Conservation (phyloP, 139 green algal genomes). For the Limnomonas spitsbergensis region DNA sequence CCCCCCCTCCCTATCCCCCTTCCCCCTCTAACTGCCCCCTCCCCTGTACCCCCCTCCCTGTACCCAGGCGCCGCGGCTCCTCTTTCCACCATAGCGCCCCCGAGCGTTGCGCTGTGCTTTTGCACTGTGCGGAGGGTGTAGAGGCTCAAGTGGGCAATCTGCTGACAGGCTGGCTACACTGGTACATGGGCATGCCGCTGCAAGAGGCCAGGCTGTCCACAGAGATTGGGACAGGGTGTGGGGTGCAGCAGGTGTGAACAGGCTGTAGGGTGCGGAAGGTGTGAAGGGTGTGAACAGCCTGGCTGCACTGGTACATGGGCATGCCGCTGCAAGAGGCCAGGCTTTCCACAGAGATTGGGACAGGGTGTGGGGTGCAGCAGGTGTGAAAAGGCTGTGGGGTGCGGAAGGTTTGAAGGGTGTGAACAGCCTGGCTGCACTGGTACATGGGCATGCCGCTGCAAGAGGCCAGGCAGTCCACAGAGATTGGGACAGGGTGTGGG, state of each 20-base stretch:
- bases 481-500: slow-evolving; percentile 13
- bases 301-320: slow-evolving; percentile 56
- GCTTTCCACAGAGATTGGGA: slow-evolving; percentile 27
- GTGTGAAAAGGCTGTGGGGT: background rate
- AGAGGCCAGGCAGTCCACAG: slow-evolving; percentile 34
- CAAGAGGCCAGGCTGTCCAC: slow-evolving; percentile 38
- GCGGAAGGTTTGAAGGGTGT: slow-evolving; percentile 28
- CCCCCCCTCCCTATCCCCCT: no score
- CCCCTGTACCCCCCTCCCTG: background rate
- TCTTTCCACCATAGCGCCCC: slow-evolving; percentile 7
- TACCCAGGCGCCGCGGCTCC: background rate
- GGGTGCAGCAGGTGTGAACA: background rate
- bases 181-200: slow-evolving; percentile 49
- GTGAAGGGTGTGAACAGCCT: slow-evolving; percentile 44
- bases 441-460: slow-evolving; percentile 46
- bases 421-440: slow-evolving; percentile 62
- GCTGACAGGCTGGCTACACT: slow-evolving; percentile 60
- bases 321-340: slow-evolving; percentile 47
- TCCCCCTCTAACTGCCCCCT: no score
- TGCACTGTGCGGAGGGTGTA: slow-evolving; percentile 43
- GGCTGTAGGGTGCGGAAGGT: slow-evolving; percentile 21
- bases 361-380: background rate
- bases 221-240: slow-evolving; percentile 18
- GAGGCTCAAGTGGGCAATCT: slow-evolving; percentile 38
- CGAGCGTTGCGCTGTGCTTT: slow-evolving; percentile 37